Percentiles rank a stretch among this genome's conserved stretches.
These are phyloP conservation scores for Penicillium malachiteum DNA, from an alignment of 495 filamentous ascomycete species.

Conservation along the genomic window DNA sequence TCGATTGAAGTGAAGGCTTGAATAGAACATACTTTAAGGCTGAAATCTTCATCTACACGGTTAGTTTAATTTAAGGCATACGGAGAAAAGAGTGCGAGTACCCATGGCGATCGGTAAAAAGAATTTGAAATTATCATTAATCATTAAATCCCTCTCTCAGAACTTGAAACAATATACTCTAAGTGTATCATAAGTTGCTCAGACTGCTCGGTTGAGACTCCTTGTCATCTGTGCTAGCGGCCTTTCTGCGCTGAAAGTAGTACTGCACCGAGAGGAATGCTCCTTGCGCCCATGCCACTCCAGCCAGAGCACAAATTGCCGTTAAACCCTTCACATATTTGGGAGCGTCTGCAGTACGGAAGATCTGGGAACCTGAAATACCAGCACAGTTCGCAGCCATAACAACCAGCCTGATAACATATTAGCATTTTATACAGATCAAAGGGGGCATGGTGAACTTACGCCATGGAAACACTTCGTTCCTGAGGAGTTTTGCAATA, in stretches of 20 bases:
- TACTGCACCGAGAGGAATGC: constrained; percentile 23
- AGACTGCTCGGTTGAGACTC: background rate
- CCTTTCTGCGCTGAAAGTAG: constrained; percentile 16
- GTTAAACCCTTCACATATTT: constrained; percentile 48
- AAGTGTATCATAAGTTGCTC: too few relatives aligned
- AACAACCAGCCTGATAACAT: constrained; percentile 41
- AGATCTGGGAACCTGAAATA: constrained; percentile 54
- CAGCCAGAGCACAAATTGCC: constrained; percentile 33
- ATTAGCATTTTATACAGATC: constrained; percentile 14
- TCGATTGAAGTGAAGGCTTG: too few relatives aligned
- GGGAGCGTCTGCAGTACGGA: constrained; percentile 50
- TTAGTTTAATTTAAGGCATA: too few relatives aligned
- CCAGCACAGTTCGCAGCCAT: constrained; percentile 55
- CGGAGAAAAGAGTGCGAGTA: too few relatives aligned
- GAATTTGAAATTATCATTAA: background rate
- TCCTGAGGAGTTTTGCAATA: constrained; percentile 48
- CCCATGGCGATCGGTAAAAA: background rate
- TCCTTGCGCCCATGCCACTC: constrained; percentile 29
- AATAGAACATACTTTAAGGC: too few relatives aligned
- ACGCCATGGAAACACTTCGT: constrained; percentile 54
- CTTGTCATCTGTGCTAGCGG: background rate
- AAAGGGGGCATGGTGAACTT: constrained; percentile 16
- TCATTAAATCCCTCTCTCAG: background rate
- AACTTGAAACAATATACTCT: too few relatives aligned
- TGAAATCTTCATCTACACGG: too few relatives aligned